Evolutionary conservation across 2,329 filamentous ascomycete genomes (phyloP), one percentile per base, ranked within the genome.

Genomic region (Neonectria neomacrospora): DNA sequence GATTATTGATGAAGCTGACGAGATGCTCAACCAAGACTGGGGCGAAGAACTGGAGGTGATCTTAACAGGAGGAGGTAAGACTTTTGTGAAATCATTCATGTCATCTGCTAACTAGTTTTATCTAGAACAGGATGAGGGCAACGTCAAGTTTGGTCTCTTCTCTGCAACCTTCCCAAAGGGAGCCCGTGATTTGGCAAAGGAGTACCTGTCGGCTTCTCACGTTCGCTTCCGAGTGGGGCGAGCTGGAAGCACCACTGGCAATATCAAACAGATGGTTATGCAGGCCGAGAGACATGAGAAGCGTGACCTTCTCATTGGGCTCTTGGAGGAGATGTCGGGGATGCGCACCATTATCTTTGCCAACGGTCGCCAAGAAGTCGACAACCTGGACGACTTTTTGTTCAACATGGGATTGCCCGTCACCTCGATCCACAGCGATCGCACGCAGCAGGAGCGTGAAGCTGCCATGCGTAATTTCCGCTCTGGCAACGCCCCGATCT

Each of bases 1-100:
- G 68, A 87, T 98, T 67, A 90, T 99, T 66, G 96, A 98, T 64
- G 96, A 99, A 76, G 96, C 96, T 0, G 96, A 99, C 74, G 95
- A 99, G 81, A 90, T 99, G 84, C 85, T 99, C 0, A 84, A 90
- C 0, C 75, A 83, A 1, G 92, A 94, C 72, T 98, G 96, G 93
- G 86, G 90, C 41, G 84, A 88, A 0, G 89, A 94, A 4, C 85
- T 98, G 64, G 84, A 85, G 45, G 88, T 88, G 72, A 91, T 98
- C 63, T 89, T 98, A 77, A 83, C 84, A 53, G 94, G 93, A 65
- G 91, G 91, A 73, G 93, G 94, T 94, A 86, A 80, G 88, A 81
- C 52, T 9, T 18, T 11, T 11, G 16, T n/a, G 10, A 22, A 12
- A 10, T 12, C 23, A 3, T 32, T 32, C 54, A 42, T 56, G 55